Evolutionary conservation across 2,329 filamentous ascomycete species (phyloP), one percentile per base, ranked within the genome.

Genomic region (Penicillium sp.): DNA sequence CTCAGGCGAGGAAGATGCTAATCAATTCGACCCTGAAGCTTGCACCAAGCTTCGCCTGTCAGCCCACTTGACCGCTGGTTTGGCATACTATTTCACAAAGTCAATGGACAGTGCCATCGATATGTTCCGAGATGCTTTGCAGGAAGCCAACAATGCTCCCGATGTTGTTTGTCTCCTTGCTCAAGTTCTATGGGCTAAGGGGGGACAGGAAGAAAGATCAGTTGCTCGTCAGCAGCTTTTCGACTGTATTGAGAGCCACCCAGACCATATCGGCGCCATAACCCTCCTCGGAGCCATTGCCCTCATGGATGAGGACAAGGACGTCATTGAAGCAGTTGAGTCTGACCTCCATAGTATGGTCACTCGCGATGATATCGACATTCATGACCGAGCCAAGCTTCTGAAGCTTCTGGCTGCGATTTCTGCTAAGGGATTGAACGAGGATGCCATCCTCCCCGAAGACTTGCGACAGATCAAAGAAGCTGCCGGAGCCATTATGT

Each of bases 101-200:
- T 78, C 86, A 23, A 82, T 88, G 61, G 82, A 86, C 40, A 82
- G 85, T 49, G 89, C 92, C 0, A 85, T 96, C 25, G 79, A 82
- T 11, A 92, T 89, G 75, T 96, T 99, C 73, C 85, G 90, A 60
- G 81, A 85, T 2, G 92, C 92, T 0, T 79, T 97, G 7, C 81
- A 87, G 53, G 92, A 96, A 69, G 91, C 89, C 1, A 77, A 84
- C 27, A 83, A 84, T 35, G 86, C 91, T 58, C 89, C 92, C 0
- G 92, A 97, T 67, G 88, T 93, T 1, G 87, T 92, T 0, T 97
- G 92, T 67, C 80, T 97, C 12, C 80, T 97, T 12, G 89, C 92
- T 0, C 91, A 97, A 73, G 89, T 97, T 0, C 81, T 97, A 0
- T 99, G 94, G 93, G 92, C 92, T 0, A 91, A 90, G 61, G 92